These are phyloP conservation scores for Tilletia setariae DNA, from an alignment of 1,284 basidiomycete genomes.

Conservation along the genomic window DNA sequence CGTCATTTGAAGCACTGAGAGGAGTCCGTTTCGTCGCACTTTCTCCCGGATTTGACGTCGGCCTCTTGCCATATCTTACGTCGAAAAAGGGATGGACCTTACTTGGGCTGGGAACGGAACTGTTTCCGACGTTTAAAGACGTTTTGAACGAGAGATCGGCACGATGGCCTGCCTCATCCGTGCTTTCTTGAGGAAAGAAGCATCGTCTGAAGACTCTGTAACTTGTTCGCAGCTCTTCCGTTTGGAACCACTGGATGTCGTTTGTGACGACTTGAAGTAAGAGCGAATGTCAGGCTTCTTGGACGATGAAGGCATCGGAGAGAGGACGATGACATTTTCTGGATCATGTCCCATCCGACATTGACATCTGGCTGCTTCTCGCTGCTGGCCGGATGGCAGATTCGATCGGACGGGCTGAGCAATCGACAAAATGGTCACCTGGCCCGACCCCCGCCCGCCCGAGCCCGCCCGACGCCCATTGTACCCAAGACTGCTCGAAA, in stretches of 20 bases:
- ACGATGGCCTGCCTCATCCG: not conserved
- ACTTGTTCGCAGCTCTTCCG: not conserved
- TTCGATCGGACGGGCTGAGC: too few relatives aligned
- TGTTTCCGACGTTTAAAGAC: too few relatives aligned
- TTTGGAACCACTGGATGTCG: not conserved
- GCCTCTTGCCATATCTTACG: not conserved
- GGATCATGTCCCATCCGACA: too few relatives aligned
- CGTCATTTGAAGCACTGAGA: not conserved
- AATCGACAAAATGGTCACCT: too few relatives aligned
- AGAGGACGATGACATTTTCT: too few relatives aligned
- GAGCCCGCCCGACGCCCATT: too few relatives aligned
- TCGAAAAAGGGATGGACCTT: conserved; percentile 11
- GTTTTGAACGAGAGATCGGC: not conserved
- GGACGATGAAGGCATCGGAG: not conserved
- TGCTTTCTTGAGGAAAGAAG: not conserved
- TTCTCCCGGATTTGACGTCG: not conserved
- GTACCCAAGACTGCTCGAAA: too few relatives aligned
- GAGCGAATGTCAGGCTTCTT: conserved; percentile 14
- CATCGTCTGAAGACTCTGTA: too few relatives aligned
- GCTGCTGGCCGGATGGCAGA: too few relatives aligned
- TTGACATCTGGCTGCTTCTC: too few relatives aligned
- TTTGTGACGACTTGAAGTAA: not conserved
- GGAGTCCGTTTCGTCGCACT: not conserved
- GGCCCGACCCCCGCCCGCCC: too few relatives aligned
- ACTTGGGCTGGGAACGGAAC: not conserved